Evolutionary conservation across 1,139 yeast genomes (phyloP), one percentile per base, ranked within the genome.

Genomic region (Geotrichum carabidarum): DNA sequence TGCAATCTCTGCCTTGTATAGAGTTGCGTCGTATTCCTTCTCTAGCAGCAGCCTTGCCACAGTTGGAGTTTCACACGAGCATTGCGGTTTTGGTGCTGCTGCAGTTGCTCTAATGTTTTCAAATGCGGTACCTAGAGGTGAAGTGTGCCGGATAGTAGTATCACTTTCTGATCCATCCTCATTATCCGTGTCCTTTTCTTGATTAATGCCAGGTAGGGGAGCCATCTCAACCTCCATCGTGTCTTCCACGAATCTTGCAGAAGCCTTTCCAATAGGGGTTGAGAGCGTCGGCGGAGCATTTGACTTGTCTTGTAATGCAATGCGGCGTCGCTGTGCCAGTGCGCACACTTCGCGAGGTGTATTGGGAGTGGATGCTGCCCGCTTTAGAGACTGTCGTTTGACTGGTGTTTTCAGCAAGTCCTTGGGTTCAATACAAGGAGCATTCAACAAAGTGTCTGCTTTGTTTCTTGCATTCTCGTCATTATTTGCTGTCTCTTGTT

Each of bases 251-350:
- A 40, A 40, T 27, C 27, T 42, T 27, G 22, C n/a, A 8, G 34
- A n/a, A 18, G 44, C 34, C 17, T 42, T 42, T 17, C 34, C 34
- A 12, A 27, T 27, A 12, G 44, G 32, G 5, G 22, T 42, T 14
- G 9, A 5, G 14, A 22, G 31, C 8, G 31, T 22, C n/a, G 22
- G 3, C 12, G 12, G 7, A 9, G 44, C 30, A 15, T 42, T 42
- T 11, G 44, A 42, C 17, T 42, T 42, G 44, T 42, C 44, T 27
- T 42, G 32, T 8, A 42, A 15, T 6, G 44, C 44, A 9, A 42
- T 9, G 6, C 44, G 32, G 15, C 44, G 32, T n/a, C 31, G 12
- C 15, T 42, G 44, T 22, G 44, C 12, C 9, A 22, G 15, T 27
- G 22, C 27, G 5, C 18, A 37, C 9, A 8, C 30, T 5, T 12